Base-by-base conservation (phyloP, 2,329 filamentous ascomycete genomes). In the Kalaharituber pfeilii region DNA sequence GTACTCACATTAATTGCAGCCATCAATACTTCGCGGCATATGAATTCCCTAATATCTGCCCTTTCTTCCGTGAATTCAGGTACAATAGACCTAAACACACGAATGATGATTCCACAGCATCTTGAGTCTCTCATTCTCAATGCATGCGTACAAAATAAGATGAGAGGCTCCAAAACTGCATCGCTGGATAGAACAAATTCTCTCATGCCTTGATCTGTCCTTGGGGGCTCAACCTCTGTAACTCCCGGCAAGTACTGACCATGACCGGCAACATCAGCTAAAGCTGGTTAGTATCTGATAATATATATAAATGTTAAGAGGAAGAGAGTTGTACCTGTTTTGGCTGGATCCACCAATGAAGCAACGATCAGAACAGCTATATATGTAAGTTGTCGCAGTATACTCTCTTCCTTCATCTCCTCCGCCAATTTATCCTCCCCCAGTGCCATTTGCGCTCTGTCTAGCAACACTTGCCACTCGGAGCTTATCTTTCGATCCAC, bases 391-490 rank as follows among this genome's bases (percentile, higher is more conserved):
- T 95, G 87, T 20, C 91, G 80, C 47, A 98, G 72, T 27, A 98
- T 93, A 65, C 89, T 96, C 67, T 98, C 91, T 5, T 86, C 82
- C 69, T 95, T 94, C 91, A 98, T 98, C 70, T 98, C 91, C 62
- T 95, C 87, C 1, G 84, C 85, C 52, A 98, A 71, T 56, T 85
- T 84, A 53, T 88, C 86, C 20, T 81, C 81, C 2, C 81, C 58
- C 20, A 59, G 59, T 26, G 60, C 55, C 26, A 62, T 60, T 50
- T 62, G 56, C 18, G 60, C 60, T 20, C 59, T 61, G 42, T 77
- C 75, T 11, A 79, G 71, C 55, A 95, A 79, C 60, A 79, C 78
- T 57, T 82, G 78, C 91, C 91, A 98, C 66, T 96, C 89, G 0
- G 77, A 74, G 29, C 79, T 84, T 59, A 96, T 84, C 69, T 96